Evolutionary conservation across 768 basidiomycete genomes (phyloP), one percentile per base, ranked within the genome.

Genomic region (Cantharellus anzutake): DNA sequence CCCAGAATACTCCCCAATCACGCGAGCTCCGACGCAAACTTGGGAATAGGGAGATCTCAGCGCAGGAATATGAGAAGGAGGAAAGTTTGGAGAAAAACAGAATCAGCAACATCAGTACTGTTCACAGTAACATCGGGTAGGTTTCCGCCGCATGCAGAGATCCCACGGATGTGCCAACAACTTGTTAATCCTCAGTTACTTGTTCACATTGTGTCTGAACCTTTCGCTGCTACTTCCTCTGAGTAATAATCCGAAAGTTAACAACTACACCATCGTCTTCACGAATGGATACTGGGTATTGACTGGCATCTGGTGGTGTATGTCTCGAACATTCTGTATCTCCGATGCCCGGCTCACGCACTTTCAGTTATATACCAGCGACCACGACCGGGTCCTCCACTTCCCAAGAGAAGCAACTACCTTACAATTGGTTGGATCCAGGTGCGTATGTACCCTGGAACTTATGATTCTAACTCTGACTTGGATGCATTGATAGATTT

Each of bases 291-390:
- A 87, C 63, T 83, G 84, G 86, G 83, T 92, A 52, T 5, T 90
- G 0, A 73, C 76, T 4, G 88, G 87, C 4, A 80, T 89, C 56
- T 91, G 89, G 81, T 93, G 89, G 89, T 88, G 86, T 87, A 70
- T 55, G 83, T 70, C 1, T 42, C 56, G 29, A 5, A 3, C 61
- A 20, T 4, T 2, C 3, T 4, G 0, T 35, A 4, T n/a, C 1
- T 16, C 40, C 29, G 16, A 56, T 59, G 1, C 7, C 38, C 5
- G 4, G 39, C 16, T 61, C 20, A 42, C 42, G 14, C 3, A 4
- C 4, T 16, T 29, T 20, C 58, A 88, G 86, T 91, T 64, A 77
- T 90, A 56, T 89, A 80, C 68, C 89, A 92, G 67, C 78, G 86
- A 66, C 84, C 82, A n/a, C 80, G 89, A 4, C 82, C 84, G 2